A percentile compares a stretch with the other conserved stretches of the same genome.
These are phyloP conservation scores for Citrus australasica DNA, from an alignment of 345 rosid genomes.

Conservation along the genomic window DNA sequence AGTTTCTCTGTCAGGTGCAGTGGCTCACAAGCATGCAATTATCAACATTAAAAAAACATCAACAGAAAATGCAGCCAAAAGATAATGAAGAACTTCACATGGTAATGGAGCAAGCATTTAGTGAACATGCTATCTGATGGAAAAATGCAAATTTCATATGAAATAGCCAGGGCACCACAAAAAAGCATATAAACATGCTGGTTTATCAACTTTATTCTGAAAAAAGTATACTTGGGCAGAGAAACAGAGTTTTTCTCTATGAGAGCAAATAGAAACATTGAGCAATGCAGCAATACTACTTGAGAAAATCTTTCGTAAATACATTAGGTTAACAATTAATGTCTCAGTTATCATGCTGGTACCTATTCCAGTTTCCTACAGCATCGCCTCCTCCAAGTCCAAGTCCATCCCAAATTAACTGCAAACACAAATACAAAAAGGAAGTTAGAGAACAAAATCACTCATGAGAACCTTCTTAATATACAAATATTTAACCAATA, in stretches of 20 bases:
- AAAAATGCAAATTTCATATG: background rate
- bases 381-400: conserved; percentile 78
- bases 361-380: conserved; percentile 88
- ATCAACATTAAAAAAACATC: background rate
- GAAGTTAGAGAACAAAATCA: conserved; percentile 8
- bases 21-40: background rate
- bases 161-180: background rate
- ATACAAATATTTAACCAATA: background rate
- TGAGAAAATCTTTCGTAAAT: background rate
- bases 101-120: background rate
- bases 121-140: background rate
- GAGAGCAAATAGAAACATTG: background rate
- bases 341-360: conserved; percentile 7
- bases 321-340: background rate
- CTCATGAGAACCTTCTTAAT: background rate
- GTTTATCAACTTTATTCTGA: background rate
- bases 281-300: background rate
- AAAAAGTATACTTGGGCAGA: background rate
- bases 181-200: background rate
- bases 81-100: background rate
- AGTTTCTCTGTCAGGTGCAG: background rate
- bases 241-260: background rate
- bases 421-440: conserved; percentile 23
- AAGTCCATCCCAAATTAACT: conserved; percentile 94
- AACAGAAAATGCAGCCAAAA: background rate